Base-by-base conservation (phyloP, 176 grass and related monocot species). In the Otatea glauca region DNA sequence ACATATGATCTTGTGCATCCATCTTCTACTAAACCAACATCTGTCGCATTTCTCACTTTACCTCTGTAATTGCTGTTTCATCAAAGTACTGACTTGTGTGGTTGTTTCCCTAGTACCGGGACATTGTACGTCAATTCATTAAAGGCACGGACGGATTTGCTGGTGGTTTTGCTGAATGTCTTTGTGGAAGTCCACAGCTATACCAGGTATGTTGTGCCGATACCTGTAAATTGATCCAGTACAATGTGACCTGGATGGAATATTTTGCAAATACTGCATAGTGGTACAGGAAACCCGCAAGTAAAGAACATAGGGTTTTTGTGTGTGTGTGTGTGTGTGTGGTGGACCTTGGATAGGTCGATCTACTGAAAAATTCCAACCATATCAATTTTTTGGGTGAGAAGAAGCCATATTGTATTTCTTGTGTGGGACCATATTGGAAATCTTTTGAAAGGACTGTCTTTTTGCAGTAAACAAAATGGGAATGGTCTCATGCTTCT, bases 141-240 rank as follows among this genome's bases (percentile, higher is more conserved):
- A 98, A 98, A 90, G 96, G 96, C 37, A 98, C 96, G 9, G 86
- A 98, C 83, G 93, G 96, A 62, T 95, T 94, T 93, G 67, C 96
- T 90, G 93, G 93, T 90, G 91, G 85, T 86, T 95, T 98, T 87
- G 96, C 93, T 2, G 88, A 98, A 75, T 98, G 96, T 59, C 80
- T 98, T 70, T 98, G 96, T 42, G 93, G 96, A 84, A 98, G 96
- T 84, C 93, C 96, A 79, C 90, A 95, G 49, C 81, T 98, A 61
- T 98, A 98, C 80, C 91, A 98, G 91, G 96, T 98, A 88, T 79
- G 64, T 79, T 76, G 75, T 61, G 54, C 32, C 11, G 44, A 17
- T 65, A 70, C 61, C 7, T 59, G 50, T 77, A 70, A 65, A 72
- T 82, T 11, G 25, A 27, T 61, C 68, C 5, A 51, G 42, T 77